phyloP scores from a whole-genome alignment of 306 rosid genomes.

The Trichosanthes cucumerina region DNA sequence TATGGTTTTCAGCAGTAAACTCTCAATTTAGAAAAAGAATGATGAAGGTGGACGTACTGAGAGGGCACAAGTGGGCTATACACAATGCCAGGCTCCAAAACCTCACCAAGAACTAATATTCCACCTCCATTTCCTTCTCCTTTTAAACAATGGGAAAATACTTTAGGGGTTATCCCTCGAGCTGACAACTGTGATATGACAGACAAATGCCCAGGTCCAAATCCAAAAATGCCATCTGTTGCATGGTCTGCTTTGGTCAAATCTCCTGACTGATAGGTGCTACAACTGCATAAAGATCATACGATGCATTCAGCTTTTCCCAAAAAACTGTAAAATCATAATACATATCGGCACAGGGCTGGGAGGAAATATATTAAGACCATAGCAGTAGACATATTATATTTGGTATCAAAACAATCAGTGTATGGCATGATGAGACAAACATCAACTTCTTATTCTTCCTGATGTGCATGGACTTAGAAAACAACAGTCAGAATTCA shows the following conservation, averaged over 20 bases:
- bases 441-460: neutral
- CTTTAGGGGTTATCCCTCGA: conserved; percentile 71
- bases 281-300: conserved; percentile 60
- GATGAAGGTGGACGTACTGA: conserved; percentile 55
- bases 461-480: neutral
- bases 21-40: neutral
- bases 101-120: conserved; percentile 93
- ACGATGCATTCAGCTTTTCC: conserved; percentile 12
- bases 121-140: conserved; percentile 94
- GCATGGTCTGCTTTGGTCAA: conserved; percentile 83
- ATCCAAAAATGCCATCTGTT: conserved; percentile 90
- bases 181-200: conserved; percentile 79
- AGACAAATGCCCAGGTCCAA: conserved; percentile 81
- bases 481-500: neutral
- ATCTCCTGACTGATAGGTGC: conserved; percentile 71
- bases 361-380: neutral
- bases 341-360: conserved; percentile 2
- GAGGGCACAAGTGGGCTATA: conserved; percentile 92
- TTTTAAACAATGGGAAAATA: conserved; percentile 87
- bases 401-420: neutral
- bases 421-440: neutral
- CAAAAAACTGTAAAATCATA: conserved; percentile 5
- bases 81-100: conserved; percentile 82
- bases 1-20: neutral
- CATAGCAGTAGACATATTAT: neutral